Conservation (phyloP, 495 filamentous ascomycete genomes). For the Penicillium coprophilum region DNA sequence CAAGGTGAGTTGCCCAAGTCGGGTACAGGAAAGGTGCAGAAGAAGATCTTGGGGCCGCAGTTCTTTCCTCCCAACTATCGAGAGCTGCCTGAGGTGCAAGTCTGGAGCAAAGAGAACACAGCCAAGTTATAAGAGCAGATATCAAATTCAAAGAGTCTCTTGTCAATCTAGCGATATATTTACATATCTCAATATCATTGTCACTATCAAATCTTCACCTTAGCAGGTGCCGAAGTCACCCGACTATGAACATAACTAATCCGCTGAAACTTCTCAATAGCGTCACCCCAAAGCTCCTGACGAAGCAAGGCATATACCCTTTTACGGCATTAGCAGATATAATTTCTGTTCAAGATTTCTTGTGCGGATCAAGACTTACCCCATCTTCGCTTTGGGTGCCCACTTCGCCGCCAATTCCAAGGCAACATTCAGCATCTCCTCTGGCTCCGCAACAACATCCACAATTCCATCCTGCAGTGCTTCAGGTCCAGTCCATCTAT, state of each 20-base stretch:
- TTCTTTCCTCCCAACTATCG: slow-evolving; percentile 44
- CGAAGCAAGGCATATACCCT: slow-evolving; percentile 48
- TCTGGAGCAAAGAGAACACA: slow-evolving; percentile 31
- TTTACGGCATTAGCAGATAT: slow-evolving; percentile 6
- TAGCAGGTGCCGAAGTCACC: slow-evolving; percentile 29
- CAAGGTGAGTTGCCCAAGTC: slow-evolving; percentile 50
- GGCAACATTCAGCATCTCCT: slow-evolving; percentile 46
- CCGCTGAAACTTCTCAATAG: slow-evolving; percentile 43
- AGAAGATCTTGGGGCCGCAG: slow-evolving; percentile 47
- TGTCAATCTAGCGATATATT: no score
- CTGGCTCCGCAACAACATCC: slow-evolving; percentile 46
- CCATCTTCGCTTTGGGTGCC: slow-evolving; percentile 51
- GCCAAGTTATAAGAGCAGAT: slow-evolving; percentile 13
- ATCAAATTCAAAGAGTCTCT: not conserved
- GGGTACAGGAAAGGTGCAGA: slow-evolving; percentile 50
- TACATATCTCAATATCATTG: not conserved
- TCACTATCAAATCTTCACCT: slow-evolving; percentile 32
- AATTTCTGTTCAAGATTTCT: not conserved
- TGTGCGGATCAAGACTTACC: slow-evolving; percentile 20
- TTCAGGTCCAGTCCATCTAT: slow-evolving; percentile 50
- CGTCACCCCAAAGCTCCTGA: slow-evolving; percentile 52
- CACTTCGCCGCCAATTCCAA: slow-evolving; percentile 40
- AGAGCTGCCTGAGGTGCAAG: slow-evolving; percentile 37
- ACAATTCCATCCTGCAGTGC: slow-evolving; percentile 51
- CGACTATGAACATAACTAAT: slow-evolving; percentile 54